These are phyloP conservation scores for Dactylella cylindrospora DNA, from an alignment of 2,329 filamentous ascomycete genomes.

Conservation along the genomic window DNA sequence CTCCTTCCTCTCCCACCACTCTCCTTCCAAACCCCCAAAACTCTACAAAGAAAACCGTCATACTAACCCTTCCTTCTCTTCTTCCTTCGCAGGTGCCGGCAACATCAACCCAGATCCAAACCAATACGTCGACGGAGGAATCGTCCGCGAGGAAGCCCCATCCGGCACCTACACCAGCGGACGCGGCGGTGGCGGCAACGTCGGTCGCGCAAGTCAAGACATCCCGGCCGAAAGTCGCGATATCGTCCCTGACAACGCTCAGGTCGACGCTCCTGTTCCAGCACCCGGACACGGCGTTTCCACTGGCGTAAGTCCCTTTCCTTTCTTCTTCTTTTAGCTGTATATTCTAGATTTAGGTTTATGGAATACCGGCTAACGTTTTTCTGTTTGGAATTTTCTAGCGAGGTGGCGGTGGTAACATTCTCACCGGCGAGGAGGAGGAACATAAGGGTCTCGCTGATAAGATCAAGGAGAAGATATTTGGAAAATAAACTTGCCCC, in stretches of 20 bases:
- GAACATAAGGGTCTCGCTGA: conserved; percentile 46
- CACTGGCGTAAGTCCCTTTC: conserved; percentile 46
- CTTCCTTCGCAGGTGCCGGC: conserved; percentile 51
- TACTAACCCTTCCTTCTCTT: neutral
- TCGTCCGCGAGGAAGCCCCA: conserved; percentile 59
- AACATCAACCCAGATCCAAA: conserved; percentile 64
- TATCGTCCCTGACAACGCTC: conserved; percentile 24
- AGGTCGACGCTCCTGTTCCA: conserved; percentile 14
- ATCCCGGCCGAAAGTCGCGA: conserved; percentile 50
- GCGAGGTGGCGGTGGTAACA: conserved; percentile 50
- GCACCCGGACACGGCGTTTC: conserved; percentile 45
- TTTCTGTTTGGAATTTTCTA: conserved; percentile 20
- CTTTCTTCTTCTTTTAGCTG: neutral
- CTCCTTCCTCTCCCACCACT: neutral
- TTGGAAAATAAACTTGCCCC: conserved; percentile 5
- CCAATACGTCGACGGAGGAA: conserved; percentile 64
- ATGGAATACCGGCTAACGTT: conserved; percentile 10
- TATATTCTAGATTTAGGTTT: neutral
- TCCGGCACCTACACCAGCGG: conserved; percentile 57
- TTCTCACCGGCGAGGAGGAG: conserved; percentile 42
- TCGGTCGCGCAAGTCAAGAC: conserved; percentile 56
- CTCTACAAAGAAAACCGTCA: neutral
- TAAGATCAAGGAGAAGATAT: conserved; percentile 49
- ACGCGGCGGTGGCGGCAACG: conserved; percentile 63
- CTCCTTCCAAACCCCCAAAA: no score